Conservation (phyloP, 1,284 basidiomycete genomes). For the Gymnopus androsaceus region DNA sequence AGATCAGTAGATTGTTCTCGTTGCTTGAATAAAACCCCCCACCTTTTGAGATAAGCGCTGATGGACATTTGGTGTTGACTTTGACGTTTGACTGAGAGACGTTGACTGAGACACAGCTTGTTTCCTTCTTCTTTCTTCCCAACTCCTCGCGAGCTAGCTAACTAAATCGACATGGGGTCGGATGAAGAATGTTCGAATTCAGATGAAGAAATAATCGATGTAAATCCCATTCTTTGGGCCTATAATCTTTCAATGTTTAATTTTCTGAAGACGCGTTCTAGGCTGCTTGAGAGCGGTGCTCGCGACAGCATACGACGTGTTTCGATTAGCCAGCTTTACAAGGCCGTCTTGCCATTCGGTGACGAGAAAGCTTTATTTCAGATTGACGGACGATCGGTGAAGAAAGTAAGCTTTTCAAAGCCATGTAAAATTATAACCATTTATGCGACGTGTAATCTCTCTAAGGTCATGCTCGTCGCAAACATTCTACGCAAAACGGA, state of each 20-base stretch:
- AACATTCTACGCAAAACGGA: not conserved
- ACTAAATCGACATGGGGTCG: not conserved
- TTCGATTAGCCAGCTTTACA: constrained; percentile 21
- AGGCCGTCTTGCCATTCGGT: constrained; percentile 16
- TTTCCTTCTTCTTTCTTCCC: not conserved
- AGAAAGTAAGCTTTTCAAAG: constrained; percentile 10
- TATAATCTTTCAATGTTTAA: not conserved
- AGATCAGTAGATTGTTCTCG: not conserved
- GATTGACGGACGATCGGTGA: constrained; percentile 20
- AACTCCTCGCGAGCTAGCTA: not conserved
- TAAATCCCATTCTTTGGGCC: not conserved
- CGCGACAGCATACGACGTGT: constrained; percentile 11
- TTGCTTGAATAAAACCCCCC: no score
- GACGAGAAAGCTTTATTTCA: constrained; percentile 17
- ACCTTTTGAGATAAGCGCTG: no score
- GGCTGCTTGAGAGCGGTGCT: not conserved
- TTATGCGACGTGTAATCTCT: not conserved
- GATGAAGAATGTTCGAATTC: not conserved
- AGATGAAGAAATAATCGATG: not conserved
- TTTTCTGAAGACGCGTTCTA: not conserved
- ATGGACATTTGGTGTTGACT: no score
- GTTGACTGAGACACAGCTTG: no score
- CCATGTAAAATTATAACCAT: not conserved
- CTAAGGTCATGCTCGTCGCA: not conserved
- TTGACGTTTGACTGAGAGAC: no score